These are phyloP conservation scores for Puccinia novopanici DNA, from an alignment of 1,284 basidiomycete species.

Conservation along the genomic window DNA sequence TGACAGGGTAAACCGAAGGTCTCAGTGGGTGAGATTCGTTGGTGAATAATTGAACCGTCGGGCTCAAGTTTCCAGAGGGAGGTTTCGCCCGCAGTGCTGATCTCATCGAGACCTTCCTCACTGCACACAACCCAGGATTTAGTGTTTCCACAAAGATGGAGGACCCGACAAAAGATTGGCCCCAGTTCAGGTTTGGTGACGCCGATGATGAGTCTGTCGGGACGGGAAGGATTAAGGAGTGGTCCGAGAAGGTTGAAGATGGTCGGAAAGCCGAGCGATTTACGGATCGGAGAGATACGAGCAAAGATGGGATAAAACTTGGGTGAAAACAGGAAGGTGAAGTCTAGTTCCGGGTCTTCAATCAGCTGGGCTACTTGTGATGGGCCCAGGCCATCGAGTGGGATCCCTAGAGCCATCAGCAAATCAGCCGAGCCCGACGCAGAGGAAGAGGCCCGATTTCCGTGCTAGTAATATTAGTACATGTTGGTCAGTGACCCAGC, in stretches of 20 bases:
- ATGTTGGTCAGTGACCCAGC: slow-evolving; percentile 18
- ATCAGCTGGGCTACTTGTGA: slow-evolving; percentile 66
- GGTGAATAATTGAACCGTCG: neutral
- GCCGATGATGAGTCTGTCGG: slow-evolving; percentile 83
- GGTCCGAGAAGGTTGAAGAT: slow-evolving; percentile 97
- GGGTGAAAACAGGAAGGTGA: slow-evolving; percentile 89
- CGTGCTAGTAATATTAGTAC: slow-evolving; percentile 69
- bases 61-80: slow-evolving; percentile 64
- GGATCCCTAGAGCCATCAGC: slow-evolving; percentile 79
- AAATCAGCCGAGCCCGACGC: slow-evolving; percentile 93
- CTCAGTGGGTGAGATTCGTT: neutral
- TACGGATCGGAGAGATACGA: slow-evolving; percentile 79
- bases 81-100: slow-evolving; percentile 87
- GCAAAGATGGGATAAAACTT: slow-evolving; percentile 89
- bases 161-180: slow-evolving; percentile 74
- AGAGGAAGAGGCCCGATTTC: slow-evolving; percentile 88
- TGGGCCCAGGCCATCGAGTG: slow-evolving; percentile 68
- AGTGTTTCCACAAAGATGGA: slow-evolving; percentile 68
- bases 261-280: slow-evolving; percentile 87
- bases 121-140: slow-evolving; percentile 92
- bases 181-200: slow-evolving; percentile 85
- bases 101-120: slow-evolving; percentile 87
- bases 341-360: slow-evolving; percentile 63
- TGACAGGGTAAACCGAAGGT: slow-evolving; percentile 35
- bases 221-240: slow-evolving; percentile 85